Conservation (phyloP, 2,329 filamentous ascomycete genomes). For the Aspergillus aculeatus region DNA sequence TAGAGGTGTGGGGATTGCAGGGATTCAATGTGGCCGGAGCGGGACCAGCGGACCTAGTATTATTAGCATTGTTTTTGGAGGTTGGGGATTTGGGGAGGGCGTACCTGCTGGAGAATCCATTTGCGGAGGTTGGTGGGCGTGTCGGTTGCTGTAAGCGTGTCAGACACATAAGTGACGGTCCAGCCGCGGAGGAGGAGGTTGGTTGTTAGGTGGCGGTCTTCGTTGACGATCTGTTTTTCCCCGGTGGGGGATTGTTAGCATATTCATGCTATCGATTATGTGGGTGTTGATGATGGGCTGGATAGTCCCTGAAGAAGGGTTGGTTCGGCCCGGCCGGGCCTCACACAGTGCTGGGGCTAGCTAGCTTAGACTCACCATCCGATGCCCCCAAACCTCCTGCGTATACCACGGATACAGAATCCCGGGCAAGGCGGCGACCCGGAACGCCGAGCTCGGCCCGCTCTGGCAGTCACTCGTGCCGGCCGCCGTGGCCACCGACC, state of each 20-base stretch:
- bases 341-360: too few species aligned
- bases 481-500: constrained; percentile 30
- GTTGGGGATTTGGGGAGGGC: neutral
- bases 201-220: constrained; percentile 41
- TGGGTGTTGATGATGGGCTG: too few species aligned
- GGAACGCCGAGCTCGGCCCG: constrained; percentile 39
- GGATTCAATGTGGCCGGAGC: constrained; percentile 39
- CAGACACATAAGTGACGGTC: constrained; percentile 35
- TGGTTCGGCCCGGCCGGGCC: too few species aligned
- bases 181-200: constrained; percentile 35
- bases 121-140: constrained; percentile 35
- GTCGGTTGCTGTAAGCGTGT: constrained; percentile 38
- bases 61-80: neutral
- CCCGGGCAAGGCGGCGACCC: constrained; percentile 29
- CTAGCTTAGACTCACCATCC: constrained; percentile 23
- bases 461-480: constrained; percentile 38
- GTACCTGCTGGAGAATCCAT: constrained; percentile 37
- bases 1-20: constrained; percentile 37
- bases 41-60: constrained; percentile 32
- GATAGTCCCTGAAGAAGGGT: too few species aligned
- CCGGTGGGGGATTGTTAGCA: too few species aligned
- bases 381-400: constrained; percentile 35
- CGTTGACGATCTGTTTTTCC: constrained; percentile 31
- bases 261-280: too few species aligned
- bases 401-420: constrained; percentile 39